Evolutionary conservation across 257 asterid genomes (phyloP), one percentile per base, ranked within the genome.

Genomic region (Lithospermum erythrorhizon): DNA sequence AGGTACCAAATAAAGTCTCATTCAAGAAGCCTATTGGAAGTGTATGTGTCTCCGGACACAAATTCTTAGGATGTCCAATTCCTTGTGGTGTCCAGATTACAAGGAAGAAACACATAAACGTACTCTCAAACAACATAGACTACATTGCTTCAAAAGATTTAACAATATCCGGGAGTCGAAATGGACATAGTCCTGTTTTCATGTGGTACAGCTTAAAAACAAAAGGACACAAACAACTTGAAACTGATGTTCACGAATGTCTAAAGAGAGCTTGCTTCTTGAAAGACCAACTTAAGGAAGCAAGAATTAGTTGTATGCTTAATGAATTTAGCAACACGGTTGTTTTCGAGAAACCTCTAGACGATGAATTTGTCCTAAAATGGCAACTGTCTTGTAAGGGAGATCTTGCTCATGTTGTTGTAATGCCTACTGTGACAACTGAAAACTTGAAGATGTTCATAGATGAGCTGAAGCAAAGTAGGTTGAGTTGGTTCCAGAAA

Each of bases 381-480:
- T 91, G 98, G 95, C 98, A 91, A 61, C 94, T 91, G 14, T 95
- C 98, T 51, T 88, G 96, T 53, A 87, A 91, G 75, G 83, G 95
- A 57, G 79, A 84, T 63, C 82, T 91, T 85, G 93, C 98, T 9
- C 96, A 91, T 56, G 78, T 84, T 63, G 79, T 87, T 18, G 96
- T 90, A 58, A 90, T 90, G 96, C 96, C 96, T 0, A 91, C 47
- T 73, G 95, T 91, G 21, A 79, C 79, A 4, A 45, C 78, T 52
- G 95, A 86, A 73, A 86, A 88, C 86, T 81, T 88, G 72, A 87
- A 86, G 56, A 53, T 53, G 64, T 88, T 91, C 72, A 23, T 88
- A 82, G 69, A 74, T 22, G 95, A 83, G 59, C 55, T 91, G 51
- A 24, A 74, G 61, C 24, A 81, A 68, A 89, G 76, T 37, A 78